A percentile compares a stretch with the other conserved stretches of the same genome.
These are phyloP conservation scores for Cryoendolithus antarcticus DNA, from an alignment of 2,329 filamentous ascomycete species.

Conservation along the genomic window DNA sequence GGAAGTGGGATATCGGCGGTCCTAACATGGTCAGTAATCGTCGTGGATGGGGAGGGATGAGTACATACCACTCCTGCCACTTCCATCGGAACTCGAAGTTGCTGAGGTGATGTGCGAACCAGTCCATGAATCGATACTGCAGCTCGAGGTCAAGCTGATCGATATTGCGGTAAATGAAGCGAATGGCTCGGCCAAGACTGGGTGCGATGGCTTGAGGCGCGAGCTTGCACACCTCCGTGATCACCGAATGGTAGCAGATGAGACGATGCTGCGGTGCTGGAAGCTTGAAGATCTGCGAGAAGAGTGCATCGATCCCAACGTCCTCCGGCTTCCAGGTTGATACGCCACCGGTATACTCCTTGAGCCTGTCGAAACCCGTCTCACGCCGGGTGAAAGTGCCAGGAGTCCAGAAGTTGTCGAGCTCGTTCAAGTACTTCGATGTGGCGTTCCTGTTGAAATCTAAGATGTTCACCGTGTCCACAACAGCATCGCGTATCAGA, in stretches of 20 bases:
- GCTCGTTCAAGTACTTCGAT: slow-evolving; percentile 80
- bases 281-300: slow-evolving; percentile 84
- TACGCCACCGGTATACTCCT: slow-evolving; percentile 50
- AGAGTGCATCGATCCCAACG: slow-evolving; percentile 91
- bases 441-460: slow-evolving; percentile 83
- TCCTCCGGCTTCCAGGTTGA: slow-evolving; percentile 96
- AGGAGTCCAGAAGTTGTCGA: slow-evolving; percentile 87
- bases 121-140: slow-evolving; percentile 78
- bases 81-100: slow-evolving; percentile 99
- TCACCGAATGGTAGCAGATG: slow-evolving; percentile 89
- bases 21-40: slow-evolving; percentile 27
- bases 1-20: slow-evolving; percentile 70
- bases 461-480: slow-evolving; percentile 87
- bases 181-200: slow-evolving; percentile 81
- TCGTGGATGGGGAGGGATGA: not conserved
- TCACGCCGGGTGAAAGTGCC: slow-evolving; percentile 88
- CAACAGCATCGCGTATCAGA: slow-evolving; percentile 70
- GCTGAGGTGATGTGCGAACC: slow-evolving; percentile 95
- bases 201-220: slow-evolving; percentile 94
- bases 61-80: slow-evolving; percentile 78
- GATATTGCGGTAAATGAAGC: slow-evolving; percentile 74
- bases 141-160: slow-evolving; percentile 80
- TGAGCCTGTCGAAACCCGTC: slow-evolving; percentile 80
- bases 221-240: slow-evolving; percentile 92
- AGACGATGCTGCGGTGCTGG: slow-evolving; percentile 83